Evolutionary conservation across 768 basidiomycete species (phyloP).

Genomic region (Agrocybe pediades): DNA sequence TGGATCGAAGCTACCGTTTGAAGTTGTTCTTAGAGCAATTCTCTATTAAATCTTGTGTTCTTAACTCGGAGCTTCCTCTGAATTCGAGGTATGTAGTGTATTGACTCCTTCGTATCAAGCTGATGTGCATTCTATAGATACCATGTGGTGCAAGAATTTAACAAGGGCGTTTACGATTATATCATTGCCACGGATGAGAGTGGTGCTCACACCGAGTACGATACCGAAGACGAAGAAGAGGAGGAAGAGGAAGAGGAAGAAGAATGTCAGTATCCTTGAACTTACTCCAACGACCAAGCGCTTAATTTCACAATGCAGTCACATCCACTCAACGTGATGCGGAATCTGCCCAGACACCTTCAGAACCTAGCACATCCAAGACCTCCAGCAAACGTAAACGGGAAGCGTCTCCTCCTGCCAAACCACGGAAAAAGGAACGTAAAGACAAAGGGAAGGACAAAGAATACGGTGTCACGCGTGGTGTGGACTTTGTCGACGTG

Average conservation of each 20-base stretch:
- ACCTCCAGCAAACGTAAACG: constrained; percentile 61
- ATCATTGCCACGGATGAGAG: constrained; percentile 97
- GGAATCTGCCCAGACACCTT: constrained; percentile 9
- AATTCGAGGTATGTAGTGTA: constrained; percentile 70
- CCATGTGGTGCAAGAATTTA: constrained; percentile 98
- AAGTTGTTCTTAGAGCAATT: constrained; percentile 99
- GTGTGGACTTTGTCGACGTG: constrained; percentile 96
- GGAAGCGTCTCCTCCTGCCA: constrained; percentile 39
- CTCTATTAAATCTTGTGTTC: constrained; percentile 92
- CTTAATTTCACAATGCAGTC: constrained; percentile 37
- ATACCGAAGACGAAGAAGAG: constrained; percentile 36
- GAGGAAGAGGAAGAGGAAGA: constrained; percentile 39
- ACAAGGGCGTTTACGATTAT: constrained; percentile 97
- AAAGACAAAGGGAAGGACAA: constrained; percentile 60
- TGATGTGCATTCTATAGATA: constrained; percentile 50
- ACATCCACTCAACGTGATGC: constrained; percentile 54
- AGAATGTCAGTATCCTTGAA: constrained; percentile 26
- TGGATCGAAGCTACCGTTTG: constrained; percentile 91
- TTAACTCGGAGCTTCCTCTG: constrained; percentile 93
- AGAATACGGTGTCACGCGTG: constrained; percentile 93
- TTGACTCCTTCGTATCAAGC: neutral
- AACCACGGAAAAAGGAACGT: constrained; percentile 46
- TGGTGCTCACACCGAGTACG: constrained; percentile 51
- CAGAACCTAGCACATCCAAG: constrained; percentile 21
- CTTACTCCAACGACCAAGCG: neutral